Percentiles rank a stretch among this genome's conserved stretches.
These are phyloP conservation scores for Trichocladium uniseriatum DNA, from an alignment of 495 filamentous ascomycete genomes.

Conservation along the genomic window DNA sequence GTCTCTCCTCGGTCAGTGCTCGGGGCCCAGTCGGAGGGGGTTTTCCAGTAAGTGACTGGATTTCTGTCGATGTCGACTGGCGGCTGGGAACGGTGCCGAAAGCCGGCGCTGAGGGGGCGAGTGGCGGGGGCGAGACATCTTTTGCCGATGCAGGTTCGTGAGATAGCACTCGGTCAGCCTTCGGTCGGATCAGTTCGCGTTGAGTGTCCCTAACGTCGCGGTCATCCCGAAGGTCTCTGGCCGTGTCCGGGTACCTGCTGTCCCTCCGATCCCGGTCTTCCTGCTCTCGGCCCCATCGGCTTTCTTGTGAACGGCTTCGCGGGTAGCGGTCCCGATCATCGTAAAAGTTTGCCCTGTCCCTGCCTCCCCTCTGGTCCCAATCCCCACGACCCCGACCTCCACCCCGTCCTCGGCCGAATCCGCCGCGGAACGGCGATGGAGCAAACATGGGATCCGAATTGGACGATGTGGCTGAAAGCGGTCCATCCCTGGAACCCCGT, in stretches of 20 bases:
- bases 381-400: slow-evolving; percentile 60
- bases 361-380: slow-evolving; percentile 54
- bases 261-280: slow-evolving; percentile 43
- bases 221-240: slow-evolving; percentile 48
- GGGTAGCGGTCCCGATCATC: slow-evolving; percentile 44
- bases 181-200: slow-evolving; percentile 39
- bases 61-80: slow-evolving; percentile 29
- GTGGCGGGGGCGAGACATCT: slow-evolving; percentile 58
- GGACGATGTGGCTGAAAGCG: slow-evolving; percentile 59
- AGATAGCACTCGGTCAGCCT: slow-evolving; percentile 31
- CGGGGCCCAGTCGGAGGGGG: slow-evolving; percentile 44
- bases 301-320: slow-evolving; percentile 63
- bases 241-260: slow-evolving; percentile 31
- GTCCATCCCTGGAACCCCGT: slow-evolving; percentile 46
- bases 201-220: slow-evolving; percentile 37
- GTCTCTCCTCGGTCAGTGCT: slow-evolving; percentile 39
- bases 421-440: slow-evolving; percentile 43
- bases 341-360: slow-evolving; percentile 40
- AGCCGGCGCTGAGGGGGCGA: slow-evolving; percentile 71
- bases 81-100: slow-evolving; percentile 58
- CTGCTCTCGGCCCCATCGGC: slow-evolving; percentile 44
- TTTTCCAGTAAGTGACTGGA: slow-evolving; percentile 35
- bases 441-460: slow-evolving; percentile 54
- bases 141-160: slow-evolving; percentile 39
- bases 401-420: slow-evolving; percentile 39